Percentiles rank a stretch among this genome's conserved stretches.
Evolutionary conservation across 2,329 filamentous ascomycete species (phyloP).

Genomic region (Diaporthe nobilis): DNA sequence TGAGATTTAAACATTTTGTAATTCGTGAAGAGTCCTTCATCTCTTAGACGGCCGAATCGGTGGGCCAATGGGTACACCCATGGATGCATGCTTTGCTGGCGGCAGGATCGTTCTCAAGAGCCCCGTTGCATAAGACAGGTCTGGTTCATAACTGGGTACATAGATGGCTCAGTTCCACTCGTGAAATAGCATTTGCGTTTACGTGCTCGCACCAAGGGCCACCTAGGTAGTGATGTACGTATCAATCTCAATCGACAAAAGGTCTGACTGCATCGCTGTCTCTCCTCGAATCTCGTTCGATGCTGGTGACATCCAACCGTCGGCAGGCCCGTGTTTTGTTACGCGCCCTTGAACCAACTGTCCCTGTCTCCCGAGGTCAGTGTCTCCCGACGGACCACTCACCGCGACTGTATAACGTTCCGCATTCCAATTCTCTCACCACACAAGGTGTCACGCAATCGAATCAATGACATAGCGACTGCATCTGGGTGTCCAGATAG

Average conservation of each 20-base stretch:
- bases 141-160: slow-evolving; percentile 8
- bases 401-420: not conserved
- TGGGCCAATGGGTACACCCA: not conserved
- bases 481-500: not conserved
- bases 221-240: not conserved
- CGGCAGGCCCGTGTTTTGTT: not conserved
- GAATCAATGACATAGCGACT: not conserved
- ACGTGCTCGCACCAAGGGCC: not conserved
- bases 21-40: slow-evolving; percentile 5
- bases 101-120: not conserved
- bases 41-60: not conserved
- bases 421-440: not conserved
- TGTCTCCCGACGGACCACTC: not conserved
- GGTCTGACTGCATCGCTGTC: not conserved
- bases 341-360: not conserved
- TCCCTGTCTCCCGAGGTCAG: not conserved
- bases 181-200: slow-evolving; percentile 12
- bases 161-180: not conserved
- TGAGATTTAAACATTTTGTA: slow-evolving; percentile 8
- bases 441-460: not conserved
- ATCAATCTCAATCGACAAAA: not conserved
- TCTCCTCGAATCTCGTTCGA: not conserved
- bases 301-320: not conserved
- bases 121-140: slow-evolving; percentile 20
- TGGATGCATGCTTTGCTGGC: slow-evolving; percentile 3